Percentiles rank a stretch among this genome's conserved stretches.
Conservation (phyloP, 2,329 filamentous ascomycete genomes). For the Alternaria brassicae region DNA sequence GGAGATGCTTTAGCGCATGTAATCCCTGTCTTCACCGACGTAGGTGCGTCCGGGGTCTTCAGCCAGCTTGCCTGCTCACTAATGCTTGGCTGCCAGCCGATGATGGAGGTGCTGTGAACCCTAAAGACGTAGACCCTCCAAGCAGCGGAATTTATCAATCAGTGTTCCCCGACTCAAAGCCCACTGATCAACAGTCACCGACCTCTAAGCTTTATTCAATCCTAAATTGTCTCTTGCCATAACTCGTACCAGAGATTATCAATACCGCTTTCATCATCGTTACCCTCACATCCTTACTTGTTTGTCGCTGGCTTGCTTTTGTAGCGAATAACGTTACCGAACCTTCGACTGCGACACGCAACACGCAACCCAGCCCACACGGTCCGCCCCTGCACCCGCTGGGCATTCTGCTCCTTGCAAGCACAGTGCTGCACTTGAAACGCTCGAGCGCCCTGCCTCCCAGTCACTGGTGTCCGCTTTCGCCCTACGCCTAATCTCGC, state of each 20-base stretch:
- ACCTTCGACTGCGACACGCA: conserved; percentile 36
- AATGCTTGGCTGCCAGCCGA: conserved; percentile 47
- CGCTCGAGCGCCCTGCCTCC: conserved; percentile 46
- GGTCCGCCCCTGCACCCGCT: conserved; percentile 40
- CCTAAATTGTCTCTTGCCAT: conserved; percentile 35
- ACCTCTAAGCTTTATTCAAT: conserved; percentile 41
- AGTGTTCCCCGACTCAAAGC: conserved; percentile 38
- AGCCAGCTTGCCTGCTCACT: conserved; percentile 42
- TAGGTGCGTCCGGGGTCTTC: conserved; percentile 38
- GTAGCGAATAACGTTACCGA: conserved; percentile 36
- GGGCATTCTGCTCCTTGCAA: conserved; percentile 37
- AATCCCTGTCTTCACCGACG: conserved; percentile 27
- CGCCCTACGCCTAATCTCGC: conserved; percentile 44
- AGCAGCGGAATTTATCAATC: conserved; percentile 46
- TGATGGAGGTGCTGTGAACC: conserved; percentile 48
- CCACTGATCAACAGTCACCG: conserved; percentile 45
- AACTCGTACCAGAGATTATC: conserved; percentile 37
- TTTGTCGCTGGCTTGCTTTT: conserved; percentile 40
- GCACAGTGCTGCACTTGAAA: conserved; percentile 49
- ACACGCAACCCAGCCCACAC: conserved; percentile 33
- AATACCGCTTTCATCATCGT: conserved; percentile 40
- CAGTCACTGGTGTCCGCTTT: conserved; percentile 41
- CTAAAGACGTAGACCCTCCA: conserved; percentile 41
- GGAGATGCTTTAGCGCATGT: conserved; percentile 29
- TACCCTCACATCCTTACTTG: conserved; percentile 43